A percentile compares a stretch with the other conserved stretches of the same genome.
These are phyloP conservation scores for Boeremia exigua DNA, from an alignment of 2,329 filamentous ascomycete genomes.

Conservation along the genomic window DNA sequence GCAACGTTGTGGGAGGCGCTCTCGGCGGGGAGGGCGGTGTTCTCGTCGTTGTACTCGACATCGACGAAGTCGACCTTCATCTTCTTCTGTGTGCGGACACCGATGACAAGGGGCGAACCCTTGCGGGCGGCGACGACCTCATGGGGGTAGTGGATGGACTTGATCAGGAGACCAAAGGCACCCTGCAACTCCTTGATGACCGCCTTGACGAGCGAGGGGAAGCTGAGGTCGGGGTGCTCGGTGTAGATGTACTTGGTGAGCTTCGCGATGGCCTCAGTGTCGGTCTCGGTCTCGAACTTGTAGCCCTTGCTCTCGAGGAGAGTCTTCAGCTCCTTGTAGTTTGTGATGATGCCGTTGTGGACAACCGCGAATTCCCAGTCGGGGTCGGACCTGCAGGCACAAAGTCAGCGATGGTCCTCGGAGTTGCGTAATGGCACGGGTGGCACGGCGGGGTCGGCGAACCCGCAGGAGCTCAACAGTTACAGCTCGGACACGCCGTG, in stretches of 20 bases:
- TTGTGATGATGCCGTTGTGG: constrained; percentile 99
- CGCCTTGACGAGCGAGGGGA: constrained; percentile 95
- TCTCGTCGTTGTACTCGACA: constrained; percentile 93
- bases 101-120: constrained; percentile 95
- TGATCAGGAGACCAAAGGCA: constrained; percentile 95
- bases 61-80: constrained; percentile 99
- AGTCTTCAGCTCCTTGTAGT: constrained; percentile 99
- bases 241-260: constrained; percentile 98
- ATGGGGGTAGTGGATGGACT: constrained; percentile 97
- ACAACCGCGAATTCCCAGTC: constrained; percentile 97
- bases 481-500: constrained; percentile 10
- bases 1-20: constrained; percentile 95
- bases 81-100: constrained; percentile 95
- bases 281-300: constrained; percentile 98
- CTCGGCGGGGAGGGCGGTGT: constrained; percentile 80
- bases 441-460: constrained; percentile 15
- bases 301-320: constrained; percentile 93
- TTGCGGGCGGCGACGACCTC: constrained; percentile 98
- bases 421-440: constrained; percentile 12
- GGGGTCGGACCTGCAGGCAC: constrained; percentile 75
- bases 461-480: constrained; percentile 12
- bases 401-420: constrained; percentile 1
- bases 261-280: constrained; percentile 99
- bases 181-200: constrained; percentile 98
- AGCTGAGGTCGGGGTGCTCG: constrained; percentile 90